Percentiles rank a stretch among this genome's conserved stretches.
These are phyloP conservation scores for Acephala macrosclerotiorum DNA, from an alignment of 2,329 filamentous ascomycete genomes.

Conservation along the genomic window DNA sequence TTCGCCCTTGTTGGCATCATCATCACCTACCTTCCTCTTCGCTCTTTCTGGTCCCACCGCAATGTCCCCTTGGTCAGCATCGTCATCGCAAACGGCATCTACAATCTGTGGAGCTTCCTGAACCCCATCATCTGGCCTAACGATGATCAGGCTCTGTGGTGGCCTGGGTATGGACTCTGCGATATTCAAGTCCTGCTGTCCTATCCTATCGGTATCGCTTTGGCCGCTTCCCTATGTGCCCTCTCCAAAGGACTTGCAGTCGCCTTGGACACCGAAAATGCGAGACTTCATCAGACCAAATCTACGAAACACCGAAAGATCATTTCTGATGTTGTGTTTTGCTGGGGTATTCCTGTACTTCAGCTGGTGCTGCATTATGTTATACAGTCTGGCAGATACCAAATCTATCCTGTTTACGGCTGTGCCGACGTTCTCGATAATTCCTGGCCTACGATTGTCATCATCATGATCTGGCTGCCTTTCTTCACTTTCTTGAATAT, in stretches of 20 bases:
- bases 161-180: constrained; percentile 64
- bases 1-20: constrained; percentile 58
- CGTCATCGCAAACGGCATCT: constrained; percentile 61
- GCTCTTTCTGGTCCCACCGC: constrained; percentile 65
- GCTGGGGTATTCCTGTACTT: constrained; percentile 60
- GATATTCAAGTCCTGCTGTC: constrained; percentile 69
- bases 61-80: constrained; percentile 67
- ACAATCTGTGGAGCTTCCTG: constrained; percentile 64
- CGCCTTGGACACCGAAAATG: constrained; percentile 65
- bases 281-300: constrained; percentile 57
- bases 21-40: constrained; percentile 62
- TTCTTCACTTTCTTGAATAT: constrained; percentile 59
- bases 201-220: constrained; percentile 58
- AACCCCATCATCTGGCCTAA: constrained; percentile 71
- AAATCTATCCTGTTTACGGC: constrained; percentile 63
- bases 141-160: constrained; percentile 63
- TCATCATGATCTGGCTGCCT: constrained; percentile 63
- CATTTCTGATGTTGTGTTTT: constrained; percentile 61
- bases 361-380: constrained; percentile 64
- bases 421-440: constrained; percentile 61
- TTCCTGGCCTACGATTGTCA: constrained; percentile 63
- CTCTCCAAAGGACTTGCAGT: constrained; percentile 66
- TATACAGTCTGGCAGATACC: constrained; percentile 65
- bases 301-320: constrained; percentile 54
- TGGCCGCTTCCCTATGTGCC: constrained; percentile 60